Evolutionary conservation across 108 stramenopile genomes (phyloP), one percentile per base, ranked within the genome.

Genomic region (Fragilaria crotonensis): DNA sequence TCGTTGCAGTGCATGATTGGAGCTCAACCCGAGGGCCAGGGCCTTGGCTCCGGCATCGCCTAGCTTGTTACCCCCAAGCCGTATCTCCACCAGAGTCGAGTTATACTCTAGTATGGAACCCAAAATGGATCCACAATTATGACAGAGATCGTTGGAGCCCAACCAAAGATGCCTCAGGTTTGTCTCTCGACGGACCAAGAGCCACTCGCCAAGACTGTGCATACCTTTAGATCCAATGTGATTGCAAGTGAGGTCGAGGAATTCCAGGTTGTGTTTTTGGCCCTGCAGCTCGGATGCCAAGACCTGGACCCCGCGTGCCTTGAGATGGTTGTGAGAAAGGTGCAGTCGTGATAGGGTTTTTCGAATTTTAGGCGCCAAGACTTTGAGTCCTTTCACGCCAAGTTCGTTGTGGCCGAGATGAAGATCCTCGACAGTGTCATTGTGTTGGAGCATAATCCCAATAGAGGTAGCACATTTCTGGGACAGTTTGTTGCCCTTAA

Each of bases 261-360:
- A 50, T 30, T 59, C 46, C 52, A 3, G 67, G 0, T 14, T 57
- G 58, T 28, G 60, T 62, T 32, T 4, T 25, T 3, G 25, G 44
- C 5, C 21, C 36, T 2, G 66, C 1, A 73, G 18, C 21, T 52
- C 61, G 19, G 60, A 28, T 20, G 62, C 77, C 28, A 79, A 27
- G 1, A 59, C 5, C 0, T 57, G 17, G 17, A 54, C 62, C 14
- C 72, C 72, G 18, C 29, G 33, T 9, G 25, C 32, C 28, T 52
- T 59, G 44, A 79, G 59, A 2, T 63, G 56, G 30, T 79, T 79
- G 54, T 67, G 52, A 23, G 72, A 70, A 46, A 86, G 54, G 58
- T 86, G 73, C 47, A 84, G 45, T 47, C 46, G 44, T 33, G 55
- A 4, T 1, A 84, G 59, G 17, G 62, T 55, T 3, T 23, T 53